Evolutionary conservation across 78 protist genomes (phyloP).

Genomic region (Dictyostelium capitatum): DNA sequence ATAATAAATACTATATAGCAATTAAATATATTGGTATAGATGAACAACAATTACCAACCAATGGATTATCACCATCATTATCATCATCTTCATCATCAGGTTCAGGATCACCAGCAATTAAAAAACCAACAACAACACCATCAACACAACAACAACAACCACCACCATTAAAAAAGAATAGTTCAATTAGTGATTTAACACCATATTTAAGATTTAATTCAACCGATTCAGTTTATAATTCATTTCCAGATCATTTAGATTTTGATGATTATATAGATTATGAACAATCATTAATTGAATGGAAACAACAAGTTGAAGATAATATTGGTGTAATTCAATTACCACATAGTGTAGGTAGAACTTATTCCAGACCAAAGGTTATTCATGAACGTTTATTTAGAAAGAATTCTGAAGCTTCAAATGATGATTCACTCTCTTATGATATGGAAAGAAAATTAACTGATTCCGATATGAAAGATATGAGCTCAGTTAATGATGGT

Average conservation of each 20-base stretch:
- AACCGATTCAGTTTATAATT: constrained; percentile 8
- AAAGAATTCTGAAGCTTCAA: constrained; percentile 77
- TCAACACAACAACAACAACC: not conserved
- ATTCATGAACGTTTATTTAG: constrained; percentile 22
- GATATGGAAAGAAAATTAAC: constrained; percentile 39
- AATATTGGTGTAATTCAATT: constrained; percentile 29
- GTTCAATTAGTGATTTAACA: not conserved
- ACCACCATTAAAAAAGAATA: not conserved
- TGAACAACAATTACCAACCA: not conserved
- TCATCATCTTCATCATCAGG: constrained; percentile 13
- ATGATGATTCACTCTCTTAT: constrained; percentile 66
- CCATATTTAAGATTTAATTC: constrained; percentile 28
- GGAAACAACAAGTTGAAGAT: constrained; percentile 36
- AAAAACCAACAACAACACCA: not conserved
- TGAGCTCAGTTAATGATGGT: not conserved
- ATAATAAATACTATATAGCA: constrained; percentile 66
- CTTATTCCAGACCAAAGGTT: constrained; percentile 54
- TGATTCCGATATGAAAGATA: constrained; percentile 30
- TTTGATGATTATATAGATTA: constrained; percentile 61
- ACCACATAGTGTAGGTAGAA: constrained; percentile 63
- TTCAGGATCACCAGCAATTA: not conserved
- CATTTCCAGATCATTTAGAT: constrained; percentile 46
- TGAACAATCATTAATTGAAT: constrained; percentile 63
- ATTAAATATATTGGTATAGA: constrained; percentile 41
- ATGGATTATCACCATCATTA: constrained; percentile 15